phyloP scores from a whole-genome alignment of 345 rosid species.

The Corchorus capsularis region DNA sequence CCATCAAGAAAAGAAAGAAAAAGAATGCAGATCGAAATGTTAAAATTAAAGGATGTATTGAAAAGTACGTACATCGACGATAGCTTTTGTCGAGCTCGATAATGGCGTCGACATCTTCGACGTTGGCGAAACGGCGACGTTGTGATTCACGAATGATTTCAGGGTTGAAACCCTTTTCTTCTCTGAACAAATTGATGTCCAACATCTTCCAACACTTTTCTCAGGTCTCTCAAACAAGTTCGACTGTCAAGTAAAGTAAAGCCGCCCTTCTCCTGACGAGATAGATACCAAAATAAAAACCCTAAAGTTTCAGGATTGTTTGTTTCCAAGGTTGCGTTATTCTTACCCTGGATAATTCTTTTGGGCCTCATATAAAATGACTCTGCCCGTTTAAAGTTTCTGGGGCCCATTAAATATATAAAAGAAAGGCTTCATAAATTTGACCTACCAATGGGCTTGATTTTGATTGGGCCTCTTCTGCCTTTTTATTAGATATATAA shows the following conservation, averaged over 20 bases:
- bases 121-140: slow-evolving; percentile 68
- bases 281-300: too few relatives aligned
- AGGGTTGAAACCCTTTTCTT: slow-evolving; percentile 73
- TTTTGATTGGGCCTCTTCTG: too few relatives aligned
- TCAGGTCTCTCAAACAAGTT: neutral
- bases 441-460: neutral
- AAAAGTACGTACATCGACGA: slow-evolving; percentile 58
- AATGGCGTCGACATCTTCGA: slow-evolving; percentile 69
- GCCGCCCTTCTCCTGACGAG: too few relatives aligned
- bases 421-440: neutral
- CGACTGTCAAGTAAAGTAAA: neutral
- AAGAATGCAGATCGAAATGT: too few relatives aligned
- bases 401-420: neutral
- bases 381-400: neutral
- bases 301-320: neutral
- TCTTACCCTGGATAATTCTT: neutral
- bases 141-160: slow-evolving; percentile 77
- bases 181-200: slow-evolving; percentile 80
- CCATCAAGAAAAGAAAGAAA: neutral
- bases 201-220: slow-evolving; percentile 38
- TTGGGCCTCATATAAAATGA: neutral
- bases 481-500: too few relatives aligned
- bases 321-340: neutral
- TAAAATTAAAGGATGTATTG: neutral
- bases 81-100: slow-evolving; percentile 71